Evolutionary conservation across 78 protist genomes (phyloP), one percentile per base, ranked within the genome.

Genomic region (Planoprotostelium fungivorum): DNA sequence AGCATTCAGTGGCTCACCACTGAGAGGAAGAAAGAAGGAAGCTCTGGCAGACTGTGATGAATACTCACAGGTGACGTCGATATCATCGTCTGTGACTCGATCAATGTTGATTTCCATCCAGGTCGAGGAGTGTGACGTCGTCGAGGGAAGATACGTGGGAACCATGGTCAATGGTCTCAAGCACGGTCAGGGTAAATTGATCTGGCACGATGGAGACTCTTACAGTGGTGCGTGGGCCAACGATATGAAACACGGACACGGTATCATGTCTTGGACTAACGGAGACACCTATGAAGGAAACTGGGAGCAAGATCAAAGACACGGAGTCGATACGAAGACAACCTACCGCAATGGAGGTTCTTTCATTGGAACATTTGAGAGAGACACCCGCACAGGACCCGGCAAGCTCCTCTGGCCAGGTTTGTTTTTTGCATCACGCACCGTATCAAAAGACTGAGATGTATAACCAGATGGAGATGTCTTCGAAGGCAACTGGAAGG

Each of bases 401-500:
- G 73, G 73, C 16, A 51, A 51, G 16, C 73, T 51, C 73, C 16
- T 25, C 73, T 51, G 73, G 73, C 73, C 73, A 51, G 73, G 73
- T 51, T 5, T 5, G 73, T 16, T 51, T 16, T 51, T 51, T 51
- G 16, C 73, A 16, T 25, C 73, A 51, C 73, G 5, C n/a, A 51
- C 16, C 73, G 5, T 5, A 51, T 51, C 73, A 16, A 51, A 16
- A 51, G 73, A 51, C n/a, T n/a, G n/a, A n/a, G n/a, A n/a, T n/a
- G n/a, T n/a, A n/a, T n/a, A n/a, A n/a, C n/a, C n/a, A 51, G 73
- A 51, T 51, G 73, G 73, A 51, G 73, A 51, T 51, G 73, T 51
- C 73, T 51, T 51, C 16, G 73, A 51, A 16, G 73, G 73, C 5
- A 51, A 5, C 5, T 51, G 73, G 73, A 51, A 51, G 73, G 73